phyloP scores from a whole-genome alignment of 345 rosid genomes.

The Populus alba region DNA sequence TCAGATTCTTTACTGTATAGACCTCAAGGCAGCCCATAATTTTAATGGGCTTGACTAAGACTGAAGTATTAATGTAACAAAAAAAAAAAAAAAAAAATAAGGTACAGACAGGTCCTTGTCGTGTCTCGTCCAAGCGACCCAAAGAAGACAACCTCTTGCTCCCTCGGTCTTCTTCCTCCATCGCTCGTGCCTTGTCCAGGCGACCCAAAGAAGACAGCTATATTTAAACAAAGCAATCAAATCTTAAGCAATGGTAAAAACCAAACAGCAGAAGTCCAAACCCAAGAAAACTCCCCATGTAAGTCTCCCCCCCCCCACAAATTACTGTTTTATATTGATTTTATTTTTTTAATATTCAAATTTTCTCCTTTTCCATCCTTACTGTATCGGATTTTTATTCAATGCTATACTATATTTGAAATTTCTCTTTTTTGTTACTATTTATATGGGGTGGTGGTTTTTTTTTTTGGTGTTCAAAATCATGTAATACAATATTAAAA shows the following conservation, averaged over 20 bases:
- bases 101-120: too few relatives aligned
- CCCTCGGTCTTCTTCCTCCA: not conserved
- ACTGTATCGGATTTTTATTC: not conserved
- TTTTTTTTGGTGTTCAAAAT: too few relatives aligned
- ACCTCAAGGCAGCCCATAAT: too few relatives aligned
- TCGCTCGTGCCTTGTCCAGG: not conserved
- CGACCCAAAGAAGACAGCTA: not conserved
- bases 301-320: slow-evolving; percentile 11
- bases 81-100: not conserved
- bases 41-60: not conserved
- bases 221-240: not conserved
- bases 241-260: slow-evolving; percentile 56
- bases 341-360: too few relatives aligned
- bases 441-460: too few relatives aligned
- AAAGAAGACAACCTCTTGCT: too few relatives aligned
- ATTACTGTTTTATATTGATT: too few relatives aligned
- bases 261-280: slow-evolving; percentile 62
- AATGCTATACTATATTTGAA: too few relatives aligned
- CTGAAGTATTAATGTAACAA: not conserved
- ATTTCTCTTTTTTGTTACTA: too few relatives aligned
- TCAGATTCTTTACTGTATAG: too few relatives aligned
- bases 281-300: slow-evolving; percentile 58
- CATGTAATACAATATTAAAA: too few relatives aligned
- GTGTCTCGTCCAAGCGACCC: too few relatives aligned
- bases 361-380: not conserved